Evolutionary conservation across 163 green algal genomes (phyloP).

Genomic region (Scenedesmus sp.): DNA sequence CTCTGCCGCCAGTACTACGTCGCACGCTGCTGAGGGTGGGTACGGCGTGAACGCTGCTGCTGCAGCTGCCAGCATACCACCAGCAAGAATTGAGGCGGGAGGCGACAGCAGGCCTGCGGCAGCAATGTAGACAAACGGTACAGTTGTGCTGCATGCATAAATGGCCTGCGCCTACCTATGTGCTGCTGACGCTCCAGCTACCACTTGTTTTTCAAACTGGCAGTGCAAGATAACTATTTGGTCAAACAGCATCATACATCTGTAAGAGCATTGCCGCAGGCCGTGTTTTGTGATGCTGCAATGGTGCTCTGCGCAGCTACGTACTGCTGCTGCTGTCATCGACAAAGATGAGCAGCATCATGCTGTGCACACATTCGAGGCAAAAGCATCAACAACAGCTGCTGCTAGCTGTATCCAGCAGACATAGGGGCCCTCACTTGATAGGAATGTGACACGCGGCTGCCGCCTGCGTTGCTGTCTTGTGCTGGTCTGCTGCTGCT

Average conservation of each 20-base stretch:
- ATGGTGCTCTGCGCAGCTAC: neutral
- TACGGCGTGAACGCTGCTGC: constrained; percentile 7
- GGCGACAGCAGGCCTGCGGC: constrained; percentile 33
- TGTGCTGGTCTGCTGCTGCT: constrained; percentile 27
- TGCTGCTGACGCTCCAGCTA: neutral
- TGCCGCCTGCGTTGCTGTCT: constrained; percentile 5
- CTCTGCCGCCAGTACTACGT: neutral
- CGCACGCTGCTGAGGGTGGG: constrained; percentile 1
- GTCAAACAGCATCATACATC: too few species aligned
- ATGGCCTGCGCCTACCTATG: too few species aligned
- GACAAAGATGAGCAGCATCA: neutral
- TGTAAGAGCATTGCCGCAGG: too few species aligned
- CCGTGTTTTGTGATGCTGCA: too few species aligned
- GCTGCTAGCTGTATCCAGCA: neutral
- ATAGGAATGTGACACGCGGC: neutral
- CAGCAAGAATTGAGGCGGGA: neutral
- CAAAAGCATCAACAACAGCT: neutral
- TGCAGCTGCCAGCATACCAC: constrained; percentile 25
- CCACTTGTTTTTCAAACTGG: too few species aligned
- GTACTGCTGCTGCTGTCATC: neutral
- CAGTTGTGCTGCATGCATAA: neutral
- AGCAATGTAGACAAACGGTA: neutral
- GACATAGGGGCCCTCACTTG: neutral
- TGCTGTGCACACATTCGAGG: neutral
- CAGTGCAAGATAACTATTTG: too few species aligned